Base-by-base conservation (phyloP, 2,329 filamentous ascomycete species). In the Meredithiella fracta region DNA sequence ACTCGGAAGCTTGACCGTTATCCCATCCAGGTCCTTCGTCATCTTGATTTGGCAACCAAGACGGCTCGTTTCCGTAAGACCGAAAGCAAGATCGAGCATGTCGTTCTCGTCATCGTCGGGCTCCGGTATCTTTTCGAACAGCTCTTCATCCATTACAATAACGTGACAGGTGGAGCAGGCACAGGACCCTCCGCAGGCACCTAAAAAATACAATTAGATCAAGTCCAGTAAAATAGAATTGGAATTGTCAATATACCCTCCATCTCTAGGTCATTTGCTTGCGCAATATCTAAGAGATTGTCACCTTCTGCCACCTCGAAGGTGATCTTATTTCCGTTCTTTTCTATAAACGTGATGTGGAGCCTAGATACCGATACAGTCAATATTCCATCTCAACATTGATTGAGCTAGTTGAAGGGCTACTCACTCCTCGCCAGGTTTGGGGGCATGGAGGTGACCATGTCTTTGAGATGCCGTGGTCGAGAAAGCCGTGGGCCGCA, bases 251-350 rank as follows among this genome's bases (percentile, higher is more conserved):
- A 63, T 69, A 59, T 66, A 78, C 79, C 90, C 74, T 98, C 92
- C 91, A 98, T 97, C 68, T 98, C 92, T 44, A 98, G 73, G 65
- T 97, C 91, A 68, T 97, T 80, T 49, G 85, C 87, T 67, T 96
- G 91, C 22, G 91, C 92, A 65, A 98, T 91, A 65, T 97, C 91
- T 55, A 98, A 76, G 55, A 98, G 74, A 68, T 98, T 98, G 69
- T 95, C 89, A 52, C 92, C 92, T 63, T 85, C 81, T 14, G 80
- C 74, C 7, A 96, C 91, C 59, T 84, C 81, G 64, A 96, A 80
- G 59, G 83, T 86, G 67, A 86, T 77, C 61, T 82, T 76, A 29
- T 79, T 73, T 53, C 83, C 83, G 20, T 96, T 89, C 70, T 97
- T 96, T 68, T 96, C 90, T 62, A 97, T 78, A 67, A 97, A 96